Percentiles rank a stretch among this genome's conserved stretches.
phyloP scores from a whole-genome alignment of 2,329 filamentous ascomycete species.

The Colletotrichum lupini region DNA sequence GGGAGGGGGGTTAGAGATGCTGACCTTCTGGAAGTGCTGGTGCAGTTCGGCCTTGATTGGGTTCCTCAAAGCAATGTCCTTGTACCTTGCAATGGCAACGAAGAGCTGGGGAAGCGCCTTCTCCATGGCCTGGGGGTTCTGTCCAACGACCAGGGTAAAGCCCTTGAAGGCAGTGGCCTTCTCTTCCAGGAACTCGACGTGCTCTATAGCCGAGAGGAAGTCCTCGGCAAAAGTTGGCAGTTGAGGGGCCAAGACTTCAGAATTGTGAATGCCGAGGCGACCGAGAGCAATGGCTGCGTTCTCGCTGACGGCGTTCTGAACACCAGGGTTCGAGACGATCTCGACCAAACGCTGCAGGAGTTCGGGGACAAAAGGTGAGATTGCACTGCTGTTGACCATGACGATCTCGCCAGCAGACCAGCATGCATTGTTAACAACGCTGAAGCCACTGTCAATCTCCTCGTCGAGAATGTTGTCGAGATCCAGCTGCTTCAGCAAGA shows the following conservation, averaged over 20 bases:
- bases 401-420: constrained; percentile 96
- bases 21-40: constrained; percentile 80
- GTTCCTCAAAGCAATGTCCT: constrained; percentile 69
- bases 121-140: constrained; percentile 94
- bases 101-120: constrained; percentile 86
- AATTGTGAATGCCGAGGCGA: constrained; percentile 83
- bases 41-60: constrained; percentile 74
- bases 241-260: constrained; percentile 80
- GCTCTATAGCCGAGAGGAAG: constrained; percentile 84
- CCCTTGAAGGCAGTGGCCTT: constrained; percentile 94
- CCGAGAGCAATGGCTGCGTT: constrained; percentile 96
- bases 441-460: constrained; percentile 85
- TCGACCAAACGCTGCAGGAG: constrained; percentile 81
- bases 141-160: constrained; percentile 84
- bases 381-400: constrained; percentile 78
- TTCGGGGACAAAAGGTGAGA: constrained; percentile 81
- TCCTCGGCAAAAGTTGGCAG: constrained; percentile 83
- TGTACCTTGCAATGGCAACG: constrained; percentile 82
- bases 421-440: constrained; percentile 97
- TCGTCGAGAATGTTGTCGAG: constrained; percentile 81
- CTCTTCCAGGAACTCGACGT: constrained; percentile 89
- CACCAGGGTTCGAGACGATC: constrained; percentile 86
- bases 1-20: constrained; percentile 41
- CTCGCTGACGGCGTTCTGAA: constrained; percentile 88
- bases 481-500: constrained; percentile 89